Conservation (phyloP, 2,329 filamentous ascomycete species). For the Thelonectria discophora region DNA sequence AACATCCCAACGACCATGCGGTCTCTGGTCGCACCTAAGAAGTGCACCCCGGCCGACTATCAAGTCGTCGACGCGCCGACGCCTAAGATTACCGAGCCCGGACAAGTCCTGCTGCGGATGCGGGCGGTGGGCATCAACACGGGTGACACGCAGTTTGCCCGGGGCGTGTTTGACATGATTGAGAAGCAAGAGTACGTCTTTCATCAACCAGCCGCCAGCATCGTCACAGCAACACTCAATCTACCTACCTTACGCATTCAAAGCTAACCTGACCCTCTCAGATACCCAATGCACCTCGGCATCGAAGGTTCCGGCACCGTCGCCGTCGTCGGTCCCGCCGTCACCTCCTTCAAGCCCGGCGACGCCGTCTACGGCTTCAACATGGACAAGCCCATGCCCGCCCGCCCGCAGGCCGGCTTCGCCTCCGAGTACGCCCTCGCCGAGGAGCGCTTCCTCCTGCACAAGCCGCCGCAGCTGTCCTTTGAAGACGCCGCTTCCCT, state of each 20-base stretch:
- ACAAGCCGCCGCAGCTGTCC: conserved; percentile 44
- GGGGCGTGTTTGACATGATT: conserved; percentile 41
- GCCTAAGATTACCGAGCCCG: conserved; percentile 53
- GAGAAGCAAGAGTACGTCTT: conserved; percentile 38
- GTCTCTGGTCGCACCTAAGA: conserved; percentile 53
- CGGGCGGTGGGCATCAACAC: conserved; percentile 49
- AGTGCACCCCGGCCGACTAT: conserved; percentile 50
- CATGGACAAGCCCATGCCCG: conserved; percentile 50
- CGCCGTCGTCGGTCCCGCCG: conserved; percentile 40
- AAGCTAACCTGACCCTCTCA: not conserved
- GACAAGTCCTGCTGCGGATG: conserved; percentile 55
- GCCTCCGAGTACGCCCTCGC: conserved; percentile 53
- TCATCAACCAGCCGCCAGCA: conserved; percentile 21
- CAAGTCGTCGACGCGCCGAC: conserved; percentile 53
- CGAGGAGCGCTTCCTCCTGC: conserved; percentile 47
- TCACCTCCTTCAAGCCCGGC: conserved; percentile 43
- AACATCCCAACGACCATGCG: conserved; percentile 53
- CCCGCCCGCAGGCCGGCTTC: conserved; percentile 43
- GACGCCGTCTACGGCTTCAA: conserved; percentile 52
- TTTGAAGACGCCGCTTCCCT: conserved; percentile 51
- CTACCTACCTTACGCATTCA: too few species aligned
- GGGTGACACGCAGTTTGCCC: conserved; percentile 46
- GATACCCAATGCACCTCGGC: conserved; percentile 40
- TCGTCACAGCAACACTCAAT: not conserved
- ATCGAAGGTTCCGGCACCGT: conserved; percentile 48